phyloP scores from a whole-genome alignment of 2,329 filamentous ascomycete genomes.

The Fusarium continuum region DNA sequence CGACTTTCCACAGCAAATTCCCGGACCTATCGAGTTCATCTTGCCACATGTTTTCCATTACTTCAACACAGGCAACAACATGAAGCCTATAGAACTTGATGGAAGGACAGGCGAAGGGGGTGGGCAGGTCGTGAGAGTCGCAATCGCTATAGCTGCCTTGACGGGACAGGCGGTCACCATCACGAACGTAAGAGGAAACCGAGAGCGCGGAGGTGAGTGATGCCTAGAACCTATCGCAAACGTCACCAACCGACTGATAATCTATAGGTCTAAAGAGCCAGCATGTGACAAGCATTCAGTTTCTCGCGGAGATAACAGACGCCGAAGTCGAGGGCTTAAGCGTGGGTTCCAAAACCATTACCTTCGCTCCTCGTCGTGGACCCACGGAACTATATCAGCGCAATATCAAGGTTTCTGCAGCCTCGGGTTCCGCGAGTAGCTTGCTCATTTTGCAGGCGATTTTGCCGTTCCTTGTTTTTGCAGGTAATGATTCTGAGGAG shows the following conservation, averaged over 20 bases:
- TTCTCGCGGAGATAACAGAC: conserved; percentile 60
- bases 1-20: background rate
- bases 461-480: conserved; percentile 66
- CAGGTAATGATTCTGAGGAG: conserved; percentile 54
- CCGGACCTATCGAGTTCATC: background rate
- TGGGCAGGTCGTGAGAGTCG: conserved; percentile 67
- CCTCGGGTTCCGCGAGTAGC: conserved; percentile 62
- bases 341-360: conserved; percentile 61
- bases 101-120: conserved; percentile 69
- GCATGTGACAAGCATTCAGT: conserved; percentile 65
- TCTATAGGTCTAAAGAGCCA: conserved; percentile 66
- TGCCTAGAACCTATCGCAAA: background rate
- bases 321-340: conserved; percentile 61
- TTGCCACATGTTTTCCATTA: conserved; percentile 16
- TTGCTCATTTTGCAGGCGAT: conserved; percentile 69
- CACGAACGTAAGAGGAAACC: conserved; percentile 64
- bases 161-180: conserved; percentile 63
- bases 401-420: conserved; percentile 59
- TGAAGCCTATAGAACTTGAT: conserved; percentile 59
- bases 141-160: conserved; percentile 64
- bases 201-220: conserved; percentile 48
- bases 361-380: conserved; percentile 54
- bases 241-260: conserved; percentile 10
- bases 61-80: conserved; percentile 9
- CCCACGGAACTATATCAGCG: conserved; percentile 54